These are phyloP conservation scores for Pouteria campechiana DNA, from an alignment of 179 eudicot species.

Conservation along the genomic window DNA sequence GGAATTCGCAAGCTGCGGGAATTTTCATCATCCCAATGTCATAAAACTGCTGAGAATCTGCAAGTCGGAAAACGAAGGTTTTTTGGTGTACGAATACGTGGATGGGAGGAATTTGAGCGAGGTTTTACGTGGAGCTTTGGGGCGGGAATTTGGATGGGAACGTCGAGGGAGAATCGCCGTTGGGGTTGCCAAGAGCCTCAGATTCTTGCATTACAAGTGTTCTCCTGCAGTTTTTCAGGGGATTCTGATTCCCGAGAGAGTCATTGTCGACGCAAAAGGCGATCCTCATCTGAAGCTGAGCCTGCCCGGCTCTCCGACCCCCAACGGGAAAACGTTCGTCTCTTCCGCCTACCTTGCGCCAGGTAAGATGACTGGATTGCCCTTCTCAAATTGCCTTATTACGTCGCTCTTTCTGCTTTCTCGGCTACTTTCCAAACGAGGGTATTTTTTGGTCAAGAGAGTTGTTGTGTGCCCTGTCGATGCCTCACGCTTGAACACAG, in stretches of 20 bases:
- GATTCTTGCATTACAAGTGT: conserved; percentile 35
- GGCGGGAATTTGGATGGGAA: too few species aligned
- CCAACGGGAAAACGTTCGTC: conserved; percentile 27
- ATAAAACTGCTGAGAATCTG: conserved; percentile 37
- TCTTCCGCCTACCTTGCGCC: conserved; percentile 64
- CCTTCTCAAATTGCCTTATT: too few species aligned
- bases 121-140: conserved; percentile 18
- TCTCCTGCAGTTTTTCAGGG: conserved; percentile 21
- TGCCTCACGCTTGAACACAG: too few species aligned
- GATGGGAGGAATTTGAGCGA: conserved; percentile 50
- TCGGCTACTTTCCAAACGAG: too few species aligned
- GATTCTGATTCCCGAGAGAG: conserved; percentile 44
- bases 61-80: conserved; percentile 30
- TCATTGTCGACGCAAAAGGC: conserved; percentile 31
- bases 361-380: conserved; percentile 27
- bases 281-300: conserved; percentile 42
- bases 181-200: conserved; percentile 61
- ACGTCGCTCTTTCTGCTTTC: too few species aligned
- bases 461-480: too few species aligned
- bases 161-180: conserved; percentile 34
- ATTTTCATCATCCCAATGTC: conserved; percentile 47
- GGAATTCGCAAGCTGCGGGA: conserved; percentile 23
- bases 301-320: conserved; percentile 17
- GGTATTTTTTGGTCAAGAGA: too few species aligned
- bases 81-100: conserved; percentile 41